phyloP scores from a whole-genome alignment of 257 asterid genomes.

The Eucommia ulmoides region DNA sequence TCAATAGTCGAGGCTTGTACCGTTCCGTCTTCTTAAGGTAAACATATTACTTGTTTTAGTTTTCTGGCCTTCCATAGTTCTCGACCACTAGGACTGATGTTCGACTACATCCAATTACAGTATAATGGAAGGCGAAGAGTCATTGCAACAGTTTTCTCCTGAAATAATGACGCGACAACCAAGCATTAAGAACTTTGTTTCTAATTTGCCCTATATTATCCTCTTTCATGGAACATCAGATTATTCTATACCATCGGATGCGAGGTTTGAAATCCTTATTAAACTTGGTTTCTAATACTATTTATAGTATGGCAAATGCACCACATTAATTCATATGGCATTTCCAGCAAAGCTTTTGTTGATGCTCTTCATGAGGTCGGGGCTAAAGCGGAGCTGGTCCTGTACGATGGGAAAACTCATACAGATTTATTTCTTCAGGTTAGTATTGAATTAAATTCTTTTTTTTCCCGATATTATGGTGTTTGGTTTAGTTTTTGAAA shows the following conservation, averaged over 20 bases:
- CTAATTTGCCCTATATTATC: conserved; percentile 58
- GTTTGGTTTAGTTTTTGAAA: too few relatives aligned
- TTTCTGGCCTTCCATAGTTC: too few relatives aligned
- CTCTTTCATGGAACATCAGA: conserved; percentile 81
- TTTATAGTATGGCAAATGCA: too few relatives aligned
- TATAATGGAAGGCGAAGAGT: conserved; percentile 90
- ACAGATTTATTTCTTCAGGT: conserved; percentile 91
- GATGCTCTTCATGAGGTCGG: conserved; percentile 46
- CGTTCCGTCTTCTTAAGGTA: conserved; percentile 90
- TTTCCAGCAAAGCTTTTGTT: conserved; percentile 56
- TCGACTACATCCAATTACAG: too few relatives aligned
- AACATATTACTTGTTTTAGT: too few relatives aligned
- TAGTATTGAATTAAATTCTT: too few relatives aligned
- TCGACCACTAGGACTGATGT: too few relatives aligned
- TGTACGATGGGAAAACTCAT: conserved; percentile 83
- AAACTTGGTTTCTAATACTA: too few relatives aligned
- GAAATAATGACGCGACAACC: conserved; percentile 44
- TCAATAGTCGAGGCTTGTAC: conserved; percentile 81
- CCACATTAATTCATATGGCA: neutral
- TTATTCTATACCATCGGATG: conserved; percentile 64
- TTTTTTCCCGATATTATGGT: too few relatives aligned
- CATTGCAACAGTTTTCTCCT: conserved; percentile 67
- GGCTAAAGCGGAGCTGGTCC: conserved; percentile 55
- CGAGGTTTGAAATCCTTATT: conserved; percentile 55
- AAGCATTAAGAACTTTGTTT: conserved; percentile 25